Conservation (phyloP, 768 basidiomycete genomes). For the Lanmaoa rubissima region DNA sequence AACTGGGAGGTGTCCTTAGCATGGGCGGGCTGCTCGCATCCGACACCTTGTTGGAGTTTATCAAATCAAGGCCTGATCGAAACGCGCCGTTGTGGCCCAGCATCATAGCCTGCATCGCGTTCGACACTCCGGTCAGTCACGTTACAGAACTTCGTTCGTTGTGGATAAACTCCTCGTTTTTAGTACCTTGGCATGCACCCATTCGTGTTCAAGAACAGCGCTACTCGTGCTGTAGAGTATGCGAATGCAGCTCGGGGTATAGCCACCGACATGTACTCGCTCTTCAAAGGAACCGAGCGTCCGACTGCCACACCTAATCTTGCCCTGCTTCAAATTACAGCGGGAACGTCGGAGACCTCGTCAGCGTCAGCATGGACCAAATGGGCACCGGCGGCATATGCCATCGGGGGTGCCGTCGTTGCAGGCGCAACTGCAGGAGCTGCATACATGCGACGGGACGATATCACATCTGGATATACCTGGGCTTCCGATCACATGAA, state of each 20-base stretch:
- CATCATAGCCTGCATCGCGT: constrained; percentile 81
- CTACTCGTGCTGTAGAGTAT: constrained; percentile 71
- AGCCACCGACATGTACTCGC: constrained; percentile 58
- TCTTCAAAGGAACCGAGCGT: constrained; percentile 48
- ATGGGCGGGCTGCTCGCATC: constrained; percentile 93
- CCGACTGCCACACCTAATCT: constrained; percentile 28
- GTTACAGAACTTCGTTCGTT: neutral
- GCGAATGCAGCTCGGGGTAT: constrained; percentile 63
- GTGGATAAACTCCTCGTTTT: constrained; percentile 2
- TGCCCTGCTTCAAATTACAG: constrained; percentile 32
- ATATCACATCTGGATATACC: constrained; percentile 63
- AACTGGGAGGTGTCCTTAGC: constrained; percentile 39
- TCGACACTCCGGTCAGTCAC: constrained; percentile 80
- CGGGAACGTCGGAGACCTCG: constrained; percentile 20
- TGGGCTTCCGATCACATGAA: constrained; percentile 90
- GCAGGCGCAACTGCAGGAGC: constrained; percentile 84
- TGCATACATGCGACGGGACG: constrained; percentile 79
- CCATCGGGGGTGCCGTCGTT: constrained; percentile 69
- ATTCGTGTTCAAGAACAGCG: constrained; percentile 77
- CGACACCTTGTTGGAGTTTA: constrained; percentile 75
- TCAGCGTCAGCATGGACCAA: constrained; percentile 47
- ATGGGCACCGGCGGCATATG: constrained; percentile 70
- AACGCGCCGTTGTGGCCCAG: constrained; percentile 80
- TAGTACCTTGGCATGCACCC: constrained; percentile 91
- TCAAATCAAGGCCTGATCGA: constrained; percentile 60